These are phyloP conservation scores for Dactylellina haptotyla DNA, from an alignment of 2,329 filamentous ascomycete species.

Conservation along the genomic window DNA sequence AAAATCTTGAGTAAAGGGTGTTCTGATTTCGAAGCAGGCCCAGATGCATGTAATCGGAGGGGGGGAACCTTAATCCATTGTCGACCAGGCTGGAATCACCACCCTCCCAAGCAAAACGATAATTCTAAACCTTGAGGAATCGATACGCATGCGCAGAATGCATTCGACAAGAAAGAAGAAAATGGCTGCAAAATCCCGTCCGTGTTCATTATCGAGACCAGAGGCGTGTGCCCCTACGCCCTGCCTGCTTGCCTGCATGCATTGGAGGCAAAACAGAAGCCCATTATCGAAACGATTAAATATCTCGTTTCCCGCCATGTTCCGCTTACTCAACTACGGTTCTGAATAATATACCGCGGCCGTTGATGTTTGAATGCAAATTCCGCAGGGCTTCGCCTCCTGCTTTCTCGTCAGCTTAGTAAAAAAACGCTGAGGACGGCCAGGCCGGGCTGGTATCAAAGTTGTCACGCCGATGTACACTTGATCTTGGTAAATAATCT, in stretches of 20 bases:
- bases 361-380: too few species aligned
- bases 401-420: conserved; percentile 32
- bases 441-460: conserved; percentile 5
- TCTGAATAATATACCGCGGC: too few species aligned
- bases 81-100: conserved; percentile 17
- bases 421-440: background rate
- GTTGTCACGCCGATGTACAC: conserved; percentile 27
- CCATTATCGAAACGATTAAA: conserved; percentile 43
- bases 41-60: background rate
- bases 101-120: background rate
- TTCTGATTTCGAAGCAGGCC: background rate
- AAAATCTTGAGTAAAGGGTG: background rate
- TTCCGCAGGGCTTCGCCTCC: conserved; percentile 25
- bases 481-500: conserved; percentile 5
- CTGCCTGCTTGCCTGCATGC: conserved; percentile 16
- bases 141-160: conserved; percentile 27
- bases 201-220: conserved; percentile 10
- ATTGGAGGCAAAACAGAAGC: conserved; percentile 7
- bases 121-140: conserved; percentile 26
- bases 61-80: conserved; percentile 38
- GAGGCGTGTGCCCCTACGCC: too few species aligned
- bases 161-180: background rate
- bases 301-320: conserved; percentile 52
- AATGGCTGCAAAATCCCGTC: conserved; percentile 20
- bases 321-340: conserved; percentile 48